Conservation (phyloP, 257 asterid species). For the Salvia splendens region DNA sequence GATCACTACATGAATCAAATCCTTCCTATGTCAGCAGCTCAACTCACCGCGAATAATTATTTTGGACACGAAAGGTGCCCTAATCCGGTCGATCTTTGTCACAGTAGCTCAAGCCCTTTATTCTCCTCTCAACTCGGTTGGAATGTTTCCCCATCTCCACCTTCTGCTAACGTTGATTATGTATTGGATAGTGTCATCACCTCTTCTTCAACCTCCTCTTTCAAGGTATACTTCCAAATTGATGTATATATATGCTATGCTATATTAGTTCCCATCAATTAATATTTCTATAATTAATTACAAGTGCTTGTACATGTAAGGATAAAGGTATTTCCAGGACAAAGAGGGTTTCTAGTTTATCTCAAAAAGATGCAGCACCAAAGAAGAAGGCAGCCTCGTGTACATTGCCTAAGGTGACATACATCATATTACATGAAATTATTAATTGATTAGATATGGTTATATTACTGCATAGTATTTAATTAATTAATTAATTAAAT, state of each 20-base stretch:
- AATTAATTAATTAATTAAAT: too few species aligned
- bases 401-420: slow-evolving; percentile 26
- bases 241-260: too few species aligned
- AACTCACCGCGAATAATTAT: not conserved
- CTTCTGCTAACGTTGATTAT: not conserved
- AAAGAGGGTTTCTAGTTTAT: slow-evolving; percentile 17
- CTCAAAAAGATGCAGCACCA: slow-evolving; percentile 2
- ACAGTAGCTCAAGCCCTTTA: too few species aligned
- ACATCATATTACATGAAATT: too few species aligned
- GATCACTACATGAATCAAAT: slow-evolving; percentile 20
- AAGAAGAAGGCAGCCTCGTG: slow-evolving; percentile 14
- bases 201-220: not conserved
- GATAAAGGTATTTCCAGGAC: not conserved
- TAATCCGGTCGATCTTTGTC: not conserved
- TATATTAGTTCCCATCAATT: too few species aligned
- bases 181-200: not conserved
- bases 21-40: slow-evolving; percentile 1
- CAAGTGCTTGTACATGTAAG: not conserved
- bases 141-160: not conserved
- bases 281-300: too few species aligned
- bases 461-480: too few species aligned
- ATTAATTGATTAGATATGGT: too few species aligned
- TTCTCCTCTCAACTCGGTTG: too few species aligned
- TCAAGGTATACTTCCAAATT: too few species aligned
- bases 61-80: not conserved